phyloP scores from a whole-genome alignment of 1,284 basidiomycete species.

The Puccinia horiana region DNA sequence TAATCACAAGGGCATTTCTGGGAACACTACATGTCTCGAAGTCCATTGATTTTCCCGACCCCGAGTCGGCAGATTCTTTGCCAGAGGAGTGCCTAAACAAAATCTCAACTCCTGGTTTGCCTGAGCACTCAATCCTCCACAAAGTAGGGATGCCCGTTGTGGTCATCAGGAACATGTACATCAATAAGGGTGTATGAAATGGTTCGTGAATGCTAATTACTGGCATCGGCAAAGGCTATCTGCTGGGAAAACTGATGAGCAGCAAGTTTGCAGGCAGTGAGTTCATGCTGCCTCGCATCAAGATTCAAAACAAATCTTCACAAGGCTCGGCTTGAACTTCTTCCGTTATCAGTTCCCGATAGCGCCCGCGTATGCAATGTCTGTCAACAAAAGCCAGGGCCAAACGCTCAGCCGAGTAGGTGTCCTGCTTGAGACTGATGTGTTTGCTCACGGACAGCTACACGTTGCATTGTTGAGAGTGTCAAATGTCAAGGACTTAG shows the following conservation, averaged over 20 bases:
- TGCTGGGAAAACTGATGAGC: not conserved
- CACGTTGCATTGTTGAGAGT: constrained; percentile 7
- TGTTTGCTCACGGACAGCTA: constrained; percentile 15
- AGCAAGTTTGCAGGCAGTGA: not conserved
- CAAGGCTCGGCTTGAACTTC: not conserved
- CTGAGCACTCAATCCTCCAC: not conserved
- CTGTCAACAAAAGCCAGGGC: no score
- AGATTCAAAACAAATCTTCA: not conserved
- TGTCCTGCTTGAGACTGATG: no score
- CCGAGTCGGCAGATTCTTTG: not conserved
- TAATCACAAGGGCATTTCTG: not conserved
- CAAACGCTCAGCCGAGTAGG: no score
- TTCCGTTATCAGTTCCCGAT: not conserved
- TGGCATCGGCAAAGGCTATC: not conserved
- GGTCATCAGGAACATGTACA: not conserved
- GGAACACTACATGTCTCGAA: not conserved
- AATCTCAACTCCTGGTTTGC: not conserved
- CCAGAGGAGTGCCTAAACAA: constrained; percentile 2
- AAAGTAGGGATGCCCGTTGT: not conserved
- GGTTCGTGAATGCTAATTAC: not conserved
- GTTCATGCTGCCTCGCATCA: not conserved
- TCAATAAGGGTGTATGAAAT: constrained; percentile 6
- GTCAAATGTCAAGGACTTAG: not conserved
- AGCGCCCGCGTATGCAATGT: not conserved
- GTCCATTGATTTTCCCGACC: not conserved